Evolutionary conservation across 176 grass and related monocot species (phyloP).

Genomic region (Bromus sterilis): DNA sequence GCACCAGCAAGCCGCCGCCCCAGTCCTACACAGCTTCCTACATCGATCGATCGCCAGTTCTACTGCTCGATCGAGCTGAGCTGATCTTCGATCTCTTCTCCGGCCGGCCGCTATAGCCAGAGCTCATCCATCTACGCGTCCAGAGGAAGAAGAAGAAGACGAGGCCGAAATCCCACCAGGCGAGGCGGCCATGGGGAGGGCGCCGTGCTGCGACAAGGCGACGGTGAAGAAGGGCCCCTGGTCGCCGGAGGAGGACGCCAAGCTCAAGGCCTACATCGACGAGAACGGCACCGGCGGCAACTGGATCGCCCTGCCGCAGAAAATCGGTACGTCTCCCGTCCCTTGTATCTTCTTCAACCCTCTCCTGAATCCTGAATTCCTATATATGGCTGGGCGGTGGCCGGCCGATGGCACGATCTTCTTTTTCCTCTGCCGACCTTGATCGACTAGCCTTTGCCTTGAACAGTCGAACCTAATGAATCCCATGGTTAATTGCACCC

Average conservation of each 20-base stretch:
- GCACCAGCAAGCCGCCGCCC: not conserved
- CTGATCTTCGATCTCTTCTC: not conserved
- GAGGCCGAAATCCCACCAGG: not conserved
- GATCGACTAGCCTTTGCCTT: not conserved
- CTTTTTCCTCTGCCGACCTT: not conserved
- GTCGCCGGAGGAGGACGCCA: conserved; percentile 93
- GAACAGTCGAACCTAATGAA: not conserved
- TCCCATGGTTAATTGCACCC: not conserved
- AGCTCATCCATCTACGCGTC: not conserved
- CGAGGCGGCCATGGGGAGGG: conserved; percentile 55
- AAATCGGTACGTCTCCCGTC: conserved; percentile 59
- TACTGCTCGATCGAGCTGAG: not conserved
- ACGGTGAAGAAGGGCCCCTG: conserved; percentile 94
- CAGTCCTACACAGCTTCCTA: not conserved
- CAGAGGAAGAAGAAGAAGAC: not conserved
- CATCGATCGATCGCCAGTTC: not conserved
- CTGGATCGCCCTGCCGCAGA: conserved; percentile 97
- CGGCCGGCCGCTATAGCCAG: not conserved
- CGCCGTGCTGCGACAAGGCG: conserved; percentile 98
- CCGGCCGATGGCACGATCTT: not conserved
- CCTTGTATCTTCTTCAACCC: not conserved
- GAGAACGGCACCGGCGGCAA: conserved; percentile 82
- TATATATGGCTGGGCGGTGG: not conserved
- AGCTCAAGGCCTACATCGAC: conserved; percentile 90
- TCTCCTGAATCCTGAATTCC: too few relatives aligned